These are phyloP conservation scores for Coemansia asiatica DNA, from an alignment of 192 early-diverging fungal species.

Conservation along the genomic window DNA sequence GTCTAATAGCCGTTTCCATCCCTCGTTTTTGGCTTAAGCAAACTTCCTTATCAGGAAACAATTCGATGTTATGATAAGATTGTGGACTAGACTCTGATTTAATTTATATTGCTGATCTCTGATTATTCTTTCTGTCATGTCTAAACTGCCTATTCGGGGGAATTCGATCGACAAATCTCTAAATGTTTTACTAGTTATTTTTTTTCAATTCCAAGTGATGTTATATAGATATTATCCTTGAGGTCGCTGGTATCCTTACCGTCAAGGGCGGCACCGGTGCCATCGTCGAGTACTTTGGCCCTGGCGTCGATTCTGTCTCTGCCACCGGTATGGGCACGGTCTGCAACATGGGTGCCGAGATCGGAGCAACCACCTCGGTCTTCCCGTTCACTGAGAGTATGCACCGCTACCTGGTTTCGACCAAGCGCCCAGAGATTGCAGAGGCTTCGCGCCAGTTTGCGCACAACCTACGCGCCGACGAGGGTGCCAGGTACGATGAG, in stretches of 20 bases:
- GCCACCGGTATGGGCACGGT: constrained; percentile 99
- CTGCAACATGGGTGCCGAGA: constrained; percentile 99
- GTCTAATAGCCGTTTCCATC: too few relatives aligned
- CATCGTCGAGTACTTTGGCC: constrained; percentile 97
- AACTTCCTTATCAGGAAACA: too few relatives aligned
- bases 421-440: constrained; percentile 77
- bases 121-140: too few relatives aligned
- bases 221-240: constrained; percentile 77
- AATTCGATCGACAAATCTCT: too few relatives aligned
- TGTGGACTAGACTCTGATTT: too few relatives aligned
- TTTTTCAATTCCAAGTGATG: not conserved
- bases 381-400: constrained; percentile 95
- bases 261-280: constrained; percentile 97
- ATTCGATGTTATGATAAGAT: too few relatives aligned
- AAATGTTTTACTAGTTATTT: too few relatives aligned
- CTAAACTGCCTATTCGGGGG: too few relatives aligned
- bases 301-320: constrained; percentile 89
- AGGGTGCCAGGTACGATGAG: constrained; percentile 86
- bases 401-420: constrained; percentile 87
- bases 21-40: too few relatives aligned
- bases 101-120: too few relatives aligned
- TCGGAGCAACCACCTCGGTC: constrained; percentile 95
- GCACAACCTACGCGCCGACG: constrained; percentile 89
- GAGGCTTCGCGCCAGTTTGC: constrained; percentile 74
- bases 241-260: constrained; percentile 91